Percentiles rank a stretch among this genome's conserved stretches.
Conservation (phyloP, 176 grass and related monocot genomes). For the Poa pratensis region DNA sequence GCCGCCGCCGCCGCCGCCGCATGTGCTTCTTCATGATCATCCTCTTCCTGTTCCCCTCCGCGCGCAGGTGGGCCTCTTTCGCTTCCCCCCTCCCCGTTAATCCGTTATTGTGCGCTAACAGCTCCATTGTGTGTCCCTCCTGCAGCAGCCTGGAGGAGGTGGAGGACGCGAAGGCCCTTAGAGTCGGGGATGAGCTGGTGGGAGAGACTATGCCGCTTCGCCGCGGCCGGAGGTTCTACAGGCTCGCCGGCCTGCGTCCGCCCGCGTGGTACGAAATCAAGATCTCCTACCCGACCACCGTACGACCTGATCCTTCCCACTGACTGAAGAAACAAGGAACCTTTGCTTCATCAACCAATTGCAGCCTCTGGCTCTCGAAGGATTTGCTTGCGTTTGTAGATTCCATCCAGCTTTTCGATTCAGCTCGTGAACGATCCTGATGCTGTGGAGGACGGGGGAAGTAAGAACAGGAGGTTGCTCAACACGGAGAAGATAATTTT, state of each 20-base stretch:
- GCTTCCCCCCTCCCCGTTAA: neutral
- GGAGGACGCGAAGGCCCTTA: conserved; percentile 44
- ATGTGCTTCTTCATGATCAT: neutral
- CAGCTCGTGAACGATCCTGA: conserved; percentile 39
- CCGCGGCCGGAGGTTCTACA: conserved; percentile 57
- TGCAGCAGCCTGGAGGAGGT: conserved; percentile 45
- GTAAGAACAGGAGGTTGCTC: conserved; percentile 84
- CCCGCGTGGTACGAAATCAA: conserved; percentile 87
- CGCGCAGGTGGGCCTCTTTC: neutral
- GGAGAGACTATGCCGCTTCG: conserved; percentile 65
- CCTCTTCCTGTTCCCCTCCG: neutral
- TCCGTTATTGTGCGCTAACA: neutral
- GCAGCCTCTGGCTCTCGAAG: neutral
- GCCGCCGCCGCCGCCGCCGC: neutral
- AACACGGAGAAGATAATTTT: conserved; percentile 94
- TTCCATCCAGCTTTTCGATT: conserved; percentile 79
- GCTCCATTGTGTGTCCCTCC: neutral
- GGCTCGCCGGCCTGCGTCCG: conserved; percentile 52
- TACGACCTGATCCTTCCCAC: conserved; percentile 49
- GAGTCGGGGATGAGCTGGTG: conserved; percentile 62
- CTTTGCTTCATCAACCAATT: neutral
- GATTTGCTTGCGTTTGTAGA: conserved; percentile 41
- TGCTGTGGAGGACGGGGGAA: conserved; percentile 20
- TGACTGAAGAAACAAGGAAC: neutral
- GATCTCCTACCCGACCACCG: conserved; percentile 92